Evolutionary conservation across 805 yeast species (phyloP).

Genomic region (Starmerella vaccinii): DNA sequence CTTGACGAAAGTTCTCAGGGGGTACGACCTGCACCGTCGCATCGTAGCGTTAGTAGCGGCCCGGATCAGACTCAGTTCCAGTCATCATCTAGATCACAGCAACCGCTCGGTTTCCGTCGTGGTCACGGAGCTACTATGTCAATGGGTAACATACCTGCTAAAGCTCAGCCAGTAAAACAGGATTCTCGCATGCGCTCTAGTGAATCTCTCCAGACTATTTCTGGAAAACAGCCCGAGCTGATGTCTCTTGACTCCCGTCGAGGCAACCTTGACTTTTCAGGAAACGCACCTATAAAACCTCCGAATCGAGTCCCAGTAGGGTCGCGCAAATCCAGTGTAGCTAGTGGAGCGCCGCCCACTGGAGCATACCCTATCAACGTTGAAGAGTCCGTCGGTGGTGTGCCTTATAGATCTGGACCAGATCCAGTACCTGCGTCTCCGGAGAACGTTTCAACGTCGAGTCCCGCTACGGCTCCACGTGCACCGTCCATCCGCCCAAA

Average conservation of each 20-base stretch:
- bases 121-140: constrained; percentile 5
- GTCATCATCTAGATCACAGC: not conserved
- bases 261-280: not conserved
- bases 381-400: not conserved
- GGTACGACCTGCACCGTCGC: not conserved
- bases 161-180: not conserved
- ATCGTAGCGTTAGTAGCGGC: constrained; percentile 3
- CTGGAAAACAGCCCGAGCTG: not conserved
- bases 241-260: not conserved
- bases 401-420: no score
- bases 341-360: not conserved
- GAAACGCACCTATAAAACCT: not conserved
- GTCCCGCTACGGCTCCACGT: no score
- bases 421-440: no score
- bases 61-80: not conserved
- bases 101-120: not conserved
- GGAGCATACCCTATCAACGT: not conserved
- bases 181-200: not conserved
- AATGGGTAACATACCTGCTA: not conserved
- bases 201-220: not conserved
- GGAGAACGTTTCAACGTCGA: no score
- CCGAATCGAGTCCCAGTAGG: not conserved
- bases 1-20: not conserved
- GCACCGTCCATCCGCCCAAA: no score
- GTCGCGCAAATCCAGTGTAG: not conserved